phyloP scores from a whole-genome alignment of 768 basidiomycete genomes.

The Termitomyces eurrhizus region DNA sequence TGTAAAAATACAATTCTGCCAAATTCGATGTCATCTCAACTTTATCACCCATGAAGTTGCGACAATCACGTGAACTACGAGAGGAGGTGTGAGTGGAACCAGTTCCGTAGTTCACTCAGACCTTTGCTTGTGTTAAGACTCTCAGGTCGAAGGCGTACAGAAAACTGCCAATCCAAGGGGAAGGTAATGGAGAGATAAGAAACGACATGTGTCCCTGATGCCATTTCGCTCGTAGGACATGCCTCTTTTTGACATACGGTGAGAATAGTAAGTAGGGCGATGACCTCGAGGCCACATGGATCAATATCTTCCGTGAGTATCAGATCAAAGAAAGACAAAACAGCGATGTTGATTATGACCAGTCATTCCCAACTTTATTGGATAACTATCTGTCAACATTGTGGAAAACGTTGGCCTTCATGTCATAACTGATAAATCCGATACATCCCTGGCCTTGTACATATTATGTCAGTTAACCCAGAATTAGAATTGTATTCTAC shows the following conservation, averaged over 20 bases:
- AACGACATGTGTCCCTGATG: background rate
- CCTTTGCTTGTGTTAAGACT: too few relatives aligned
- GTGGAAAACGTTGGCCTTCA: background rate
- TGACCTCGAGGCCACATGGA: too few relatives aligned
- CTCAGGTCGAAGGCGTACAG: background rate
- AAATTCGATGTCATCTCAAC: too few relatives aligned
- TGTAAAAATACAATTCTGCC: too few relatives aligned
- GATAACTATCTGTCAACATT: background rate
- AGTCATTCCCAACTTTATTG: background rate
- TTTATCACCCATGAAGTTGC: too few relatives aligned
- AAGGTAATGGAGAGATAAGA: background rate
- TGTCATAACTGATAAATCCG: background rate
- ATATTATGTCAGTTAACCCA: background rate
- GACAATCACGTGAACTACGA: too few relatives aligned
- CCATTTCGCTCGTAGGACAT: background rate
- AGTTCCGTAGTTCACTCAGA: too few relatives aligned
- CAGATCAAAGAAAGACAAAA: too few relatives aligned
- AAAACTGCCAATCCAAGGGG: background rate
- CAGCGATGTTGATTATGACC: background rate
- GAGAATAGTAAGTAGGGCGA: background rate
- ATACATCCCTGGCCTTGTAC: conserved; percentile 6
- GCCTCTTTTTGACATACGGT: background rate
- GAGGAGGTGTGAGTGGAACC: too few relatives aligned
- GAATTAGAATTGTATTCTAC: background rate
- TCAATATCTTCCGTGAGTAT: too few relatives aligned